Base-by-base conservation (phyloP, 192 early-diverging fungal genomes). In the Phycomyces blakesleeanus region DNA sequence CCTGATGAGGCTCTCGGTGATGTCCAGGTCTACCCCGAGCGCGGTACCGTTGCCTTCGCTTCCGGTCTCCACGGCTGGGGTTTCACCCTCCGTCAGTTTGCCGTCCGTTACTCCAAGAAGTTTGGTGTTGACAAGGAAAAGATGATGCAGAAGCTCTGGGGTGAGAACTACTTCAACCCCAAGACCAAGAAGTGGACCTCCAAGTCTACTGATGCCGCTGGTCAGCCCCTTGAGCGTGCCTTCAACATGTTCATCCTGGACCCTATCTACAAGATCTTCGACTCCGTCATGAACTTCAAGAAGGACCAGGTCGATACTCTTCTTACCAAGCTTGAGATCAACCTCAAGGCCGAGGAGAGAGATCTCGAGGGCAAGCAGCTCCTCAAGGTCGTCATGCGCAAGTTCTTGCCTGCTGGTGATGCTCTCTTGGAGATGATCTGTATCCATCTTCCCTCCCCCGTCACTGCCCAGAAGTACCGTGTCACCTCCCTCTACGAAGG, bases 1-100 rank as follows among this genome's bases (percentile, higher is more conserved):
- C 80, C 87, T 64, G 88, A 93, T 78, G 81, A 87, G 60, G 78
- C 76, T 72, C 88, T 95, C 64, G 96, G 95, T 74, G 92, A 94
- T 75, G 77, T 89, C 55, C 87, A 91, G 81, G 93, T 98, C 59
- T 92, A 89, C 81, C 95, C 96, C 61, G 94, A 96, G 71, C 70
- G 85, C 68, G 96, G 96, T 62, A 97, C 95, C 68, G 94, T 98
- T 65, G 92, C 93, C 62, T 98, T 98, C 73, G 94, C 91, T 63
- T 98, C 96, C 51, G 95, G 94, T 87, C 93, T 97, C 67, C 95
- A 97, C 85, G 96, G 92, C 61, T 98, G 96, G 96, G 95, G 89
- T 75, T 98, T 98, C 88, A 97, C 95, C 62, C 93, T 98, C 69
- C 92, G 94, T 73, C 94, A 97, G 84, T 97, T 98, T 61, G 93